Base-by-base conservation (phyloP, 768 basidiomycete genomes). In the Tephrocybe sp. region DNA sequence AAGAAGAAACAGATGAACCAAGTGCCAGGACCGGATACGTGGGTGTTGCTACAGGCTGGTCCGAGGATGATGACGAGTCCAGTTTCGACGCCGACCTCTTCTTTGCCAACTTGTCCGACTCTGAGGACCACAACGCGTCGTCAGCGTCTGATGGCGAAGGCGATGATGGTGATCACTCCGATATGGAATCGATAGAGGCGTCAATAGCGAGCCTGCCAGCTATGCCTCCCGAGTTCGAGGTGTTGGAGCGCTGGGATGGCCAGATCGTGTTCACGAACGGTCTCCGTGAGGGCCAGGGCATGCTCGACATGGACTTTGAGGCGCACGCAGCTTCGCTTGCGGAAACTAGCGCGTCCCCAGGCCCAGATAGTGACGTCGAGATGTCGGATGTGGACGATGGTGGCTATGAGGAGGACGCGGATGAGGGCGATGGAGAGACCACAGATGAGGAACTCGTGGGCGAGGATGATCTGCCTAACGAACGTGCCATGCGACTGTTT, bases 381-480 rank as follows among this genome's bases (percentile, higher is more conserved):
- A 66, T 79, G 74, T 67, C 69, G 9, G 69, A 70, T 28, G 62
- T 64, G 56, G 73, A 74, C 34, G 77, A 77, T 28, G 75, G 64
- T 5, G 73, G 76, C 22, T 71, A 80, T 46, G 72, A 73, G 49
- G 69, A 79, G 49, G 78, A 78, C 47, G 72, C 64, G 22, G 75
- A 71, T 38, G 80, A 76, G 31, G 78, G 71, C 48, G 84, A 82
- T 5, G 87, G 88, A 1, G 86, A 90, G 54, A 89, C 89, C 3
- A 91, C 90, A 1, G 89, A 91, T 61, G 87, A 89, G 54, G 89
- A 92, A 53, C 82, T 91, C 43, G 83, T 91, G n/a, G 87, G 86
- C 46, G 78, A 82, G 8, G 78, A 83, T 52, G 82, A 85, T 47
- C 71, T 89, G 5, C 86, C 84, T 22, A 91, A 88, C 48, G 80